Percentiles rank a stretch among this genome's conserved stretches.
Conservation (phyloP, 129 eudicot genomes). For the Kitagawia praeruptora region DNA sequence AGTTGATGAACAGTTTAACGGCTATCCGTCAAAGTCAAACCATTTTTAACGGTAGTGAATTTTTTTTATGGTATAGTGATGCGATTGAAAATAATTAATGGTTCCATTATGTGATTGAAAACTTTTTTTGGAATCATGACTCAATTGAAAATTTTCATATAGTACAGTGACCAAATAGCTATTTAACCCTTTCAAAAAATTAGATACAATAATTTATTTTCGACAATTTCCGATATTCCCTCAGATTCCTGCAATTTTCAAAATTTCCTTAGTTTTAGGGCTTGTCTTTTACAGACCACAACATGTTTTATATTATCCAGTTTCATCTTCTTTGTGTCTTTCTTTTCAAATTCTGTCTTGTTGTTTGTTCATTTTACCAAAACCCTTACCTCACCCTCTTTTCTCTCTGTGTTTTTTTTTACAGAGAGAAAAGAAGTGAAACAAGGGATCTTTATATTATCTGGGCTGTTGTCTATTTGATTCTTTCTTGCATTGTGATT, state of each 20-base stretch:
- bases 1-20: too few species aligned
- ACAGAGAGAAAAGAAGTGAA: neutral
- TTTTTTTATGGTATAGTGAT: too few species aligned
- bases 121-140: too few species aligned
- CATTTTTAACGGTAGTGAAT: too few species aligned
- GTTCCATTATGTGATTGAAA: too few species aligned
- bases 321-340: neutral
- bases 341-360: neutral
- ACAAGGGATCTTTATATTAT: neutral
- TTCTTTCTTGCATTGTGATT: neutral
- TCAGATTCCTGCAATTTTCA: neutral
- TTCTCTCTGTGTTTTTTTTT: neutral
- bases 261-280: neutral
- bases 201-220: neutral
- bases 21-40: too few species aligned
- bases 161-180: too few species aligned
- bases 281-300: neutral
- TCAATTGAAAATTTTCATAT: too few species aligned
- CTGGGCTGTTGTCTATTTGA: slow-evolving; percentile 1
- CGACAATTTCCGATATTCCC: neutral
- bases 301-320: neutral
- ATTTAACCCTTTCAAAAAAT: too few species aligned
- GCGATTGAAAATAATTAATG: too few species aligned
- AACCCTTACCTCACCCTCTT: neutral
- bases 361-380: neutral